Percentiles rank a stretch among this genome's conserved stretches.
These are phyloP conservation scores for Drechmeria coniospora DNA, from an alignment of 2,329 filamentous ascomycete species.

Conservation along the genomic window DNA sequence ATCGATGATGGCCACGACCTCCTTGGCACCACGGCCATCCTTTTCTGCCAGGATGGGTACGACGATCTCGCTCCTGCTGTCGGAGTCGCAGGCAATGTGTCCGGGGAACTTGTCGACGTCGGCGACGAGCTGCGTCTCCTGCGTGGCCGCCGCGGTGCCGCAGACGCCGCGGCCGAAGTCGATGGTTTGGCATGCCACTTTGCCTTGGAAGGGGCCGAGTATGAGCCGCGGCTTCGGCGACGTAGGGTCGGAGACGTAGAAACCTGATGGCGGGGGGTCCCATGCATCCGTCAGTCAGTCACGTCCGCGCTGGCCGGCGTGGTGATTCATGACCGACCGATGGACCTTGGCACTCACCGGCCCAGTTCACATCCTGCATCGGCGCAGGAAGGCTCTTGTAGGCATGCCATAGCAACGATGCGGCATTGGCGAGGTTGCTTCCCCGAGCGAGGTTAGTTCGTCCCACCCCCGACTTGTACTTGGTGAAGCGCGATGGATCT, in stretches of 20 bases:
- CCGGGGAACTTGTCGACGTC: slow-evolving; percentile 64
- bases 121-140: slow-evolving; percentile 47
- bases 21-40: slow-evolving; percentile 14
- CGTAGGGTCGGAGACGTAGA: slow-evolving; percentile 51
- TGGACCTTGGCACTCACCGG: slow-evolving; percentile 27
- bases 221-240: slow-evolving; percentile 40
- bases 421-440: slow-evolving; percentile 63
- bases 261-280: slow-evolving; percentile 44
- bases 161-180: slow-evolving; percentile 60
- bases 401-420: slow-evolving; percentile 65
- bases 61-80: slow-evolving; percentile 66
- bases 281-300: no score
- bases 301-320: no score
- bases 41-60: slow-evolving; percentile 45
- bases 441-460: no score
- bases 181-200: slow-evolving; percentile 68
- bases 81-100: slow-evolving; percentile 69
- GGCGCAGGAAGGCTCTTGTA: slow-evolving; percentile 57
- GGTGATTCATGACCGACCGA: not conserved
- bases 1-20: slow-evolving; percentile 62
- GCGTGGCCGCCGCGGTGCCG: slow-evolving; percentile 47
- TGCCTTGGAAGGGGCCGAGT: slow-evolving; percentile 67
- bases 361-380: slow-evolving; percentile 60
- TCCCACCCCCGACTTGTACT: no score
- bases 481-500: no score